Evolutionary conservation across 805 yeast genomes (phyloP).

Genomic region (Naumovozyma castellii): DNA sequence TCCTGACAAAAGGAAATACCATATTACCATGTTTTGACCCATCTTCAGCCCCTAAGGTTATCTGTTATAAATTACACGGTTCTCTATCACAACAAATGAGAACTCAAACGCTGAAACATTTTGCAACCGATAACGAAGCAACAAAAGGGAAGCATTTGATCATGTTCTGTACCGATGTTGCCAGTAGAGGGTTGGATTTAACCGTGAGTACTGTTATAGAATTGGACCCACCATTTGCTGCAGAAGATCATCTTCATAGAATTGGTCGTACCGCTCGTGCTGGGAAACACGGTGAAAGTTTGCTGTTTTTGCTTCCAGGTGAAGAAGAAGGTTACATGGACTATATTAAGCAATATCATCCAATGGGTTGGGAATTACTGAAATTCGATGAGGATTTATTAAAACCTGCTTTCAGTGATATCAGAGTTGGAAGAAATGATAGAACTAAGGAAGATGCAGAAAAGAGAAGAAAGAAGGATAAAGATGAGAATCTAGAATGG

Average conservation of each 20-base stretch:
- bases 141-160: slow-evolving; percentile 47
- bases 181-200: slow-evolving; percentile 90
- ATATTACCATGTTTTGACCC: slow-evolving; percentile 28
- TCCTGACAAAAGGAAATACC: slow-evolving; percentile 20
- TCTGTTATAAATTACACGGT: slow-evolving; percentile 76
- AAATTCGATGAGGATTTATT: slow-evolving; percentile 40
- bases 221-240: slow-evolving; percentile 88
- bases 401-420: slow-evolving; percentile 29
- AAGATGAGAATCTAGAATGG: slow-evolving; percentile 47
- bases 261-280: slow-evolving; percentile 98
- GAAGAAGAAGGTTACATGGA: slow-evolving; percentile 77
- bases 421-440: slow-evolving; percentile 29
- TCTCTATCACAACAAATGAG: slow-evolving; percentile 78
- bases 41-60: slow-evolving; percentile 32
- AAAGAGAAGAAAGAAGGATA: slow-evolving; percentile 25
- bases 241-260: slow-evolving; percentile 92
- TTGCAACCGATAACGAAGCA: slow-evolving; percentile 35
- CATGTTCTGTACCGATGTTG: slow-evolving; percentile 93
- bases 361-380: slow-evolving; percentile 40
- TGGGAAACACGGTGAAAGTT: slow-evolving; percentile 75
- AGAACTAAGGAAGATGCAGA: slow-evolving; percentile 15
- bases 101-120: slow-evolving; percentile 62
- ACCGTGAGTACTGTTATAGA: slow-evolving; percentile 86
- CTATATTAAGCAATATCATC: slow-evolving; percentile 48
- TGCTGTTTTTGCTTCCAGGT: slow-evolving; percentile 78